Evolutionary conservation across 2,329 filamentous ascomycete genomes (phyloP), one percentile per base, ranked within the genome.

Genomic region (Fonsecaea pedrosoi): DNA sequence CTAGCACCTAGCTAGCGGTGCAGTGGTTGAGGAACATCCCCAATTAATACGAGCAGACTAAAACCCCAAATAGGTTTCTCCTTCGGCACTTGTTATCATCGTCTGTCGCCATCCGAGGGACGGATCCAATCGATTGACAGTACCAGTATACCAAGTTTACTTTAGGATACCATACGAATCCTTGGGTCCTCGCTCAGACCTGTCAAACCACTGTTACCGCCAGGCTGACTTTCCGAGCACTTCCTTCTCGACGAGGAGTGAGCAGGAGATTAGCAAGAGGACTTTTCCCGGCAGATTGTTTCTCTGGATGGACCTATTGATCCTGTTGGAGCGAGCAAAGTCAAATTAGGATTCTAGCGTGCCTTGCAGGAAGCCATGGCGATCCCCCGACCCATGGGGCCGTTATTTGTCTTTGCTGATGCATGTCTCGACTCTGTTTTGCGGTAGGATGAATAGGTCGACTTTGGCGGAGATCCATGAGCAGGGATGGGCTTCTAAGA

Each of bases 181-280:
- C 12, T 40, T 32, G 4, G 5, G 9, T 50, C 8, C 45, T 50
- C 45, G 5, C 18, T 50, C 30, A 30, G 21, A 10, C 25, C 45
- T 18, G 45, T 50, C 45, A 3, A 18, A 30, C 45, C 45, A 25
- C 45, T 10, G 10, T 2, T 15, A 21, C 4, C 42, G 42, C 40
- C 57, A 60, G 57, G 57, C 57, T 60, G 57, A 34, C 25, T 21
- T 60, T 60, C 57, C 57, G 42, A 35, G 57, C 57, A 48, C 10
- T 5, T 7, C 15, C n/a, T 10, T n/a, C 10, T 9, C 40, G 7
- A 9, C 15, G 15, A 45, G 38, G 40, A 45, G 4, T 50, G 45
- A 25, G 18, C 18, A 25, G 45, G 21, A 50, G 8, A 9, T 25
- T 25, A 9, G 18, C 18, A 25, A 50, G 21, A 21, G 18, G 8